Evolutionary conservation across 2,329 filamentous ascomycete species (phyloP).

Genomic region (Stemphylium lycopersici): DNA sequence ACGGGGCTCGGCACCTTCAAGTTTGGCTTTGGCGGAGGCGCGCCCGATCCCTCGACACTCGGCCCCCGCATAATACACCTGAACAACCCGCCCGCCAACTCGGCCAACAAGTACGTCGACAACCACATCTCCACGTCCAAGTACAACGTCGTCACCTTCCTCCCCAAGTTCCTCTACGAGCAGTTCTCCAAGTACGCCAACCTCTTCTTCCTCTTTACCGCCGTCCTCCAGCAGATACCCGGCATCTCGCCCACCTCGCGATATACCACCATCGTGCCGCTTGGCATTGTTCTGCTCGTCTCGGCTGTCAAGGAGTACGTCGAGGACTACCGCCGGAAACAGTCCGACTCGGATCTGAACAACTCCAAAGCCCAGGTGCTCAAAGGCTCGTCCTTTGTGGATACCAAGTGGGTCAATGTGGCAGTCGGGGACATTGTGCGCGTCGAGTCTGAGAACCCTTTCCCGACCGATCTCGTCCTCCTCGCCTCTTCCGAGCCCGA

Average conservation of each 20-base stretch:
- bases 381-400: constrained; percentile 80
- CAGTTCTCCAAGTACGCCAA: constrained; percentile 99
- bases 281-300: constrained; percentile 87
- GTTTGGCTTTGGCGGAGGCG: constrained; percentile 85
- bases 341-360: constrained; percentile 86
- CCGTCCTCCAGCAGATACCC: constrained; percentile 91
- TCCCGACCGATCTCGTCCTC: constrained; percentile 91
- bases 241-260: constrained; percentile 91
- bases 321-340: constrained; percentile 89
- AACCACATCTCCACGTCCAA: constrained; percentile 98
- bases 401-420: constrained; percentile 93
- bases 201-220: constrained; percentile 98
- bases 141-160: constrained; percentile 90
- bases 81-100: constrained; percentile 94
- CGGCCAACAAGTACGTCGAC: constrained; percentile 86
- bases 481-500: constrained; percentile 96
- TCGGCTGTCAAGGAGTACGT: constrained; percentile 94
- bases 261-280: constrained; percentile 95
- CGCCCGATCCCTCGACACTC: constrained; percentile 86
- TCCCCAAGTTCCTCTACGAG: constrained; percentile 96
- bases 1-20: constrained; percentile 72
- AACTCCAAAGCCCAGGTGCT: constrained; percentile 83
- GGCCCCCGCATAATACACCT: constrained; percentile 92
- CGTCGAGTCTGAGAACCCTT: constrained; percentile 92
- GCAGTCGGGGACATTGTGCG: constrained; percentile 90